Conservation (phyloP, 345 rosid genomes). For the Citrus hindsii region DNA sequence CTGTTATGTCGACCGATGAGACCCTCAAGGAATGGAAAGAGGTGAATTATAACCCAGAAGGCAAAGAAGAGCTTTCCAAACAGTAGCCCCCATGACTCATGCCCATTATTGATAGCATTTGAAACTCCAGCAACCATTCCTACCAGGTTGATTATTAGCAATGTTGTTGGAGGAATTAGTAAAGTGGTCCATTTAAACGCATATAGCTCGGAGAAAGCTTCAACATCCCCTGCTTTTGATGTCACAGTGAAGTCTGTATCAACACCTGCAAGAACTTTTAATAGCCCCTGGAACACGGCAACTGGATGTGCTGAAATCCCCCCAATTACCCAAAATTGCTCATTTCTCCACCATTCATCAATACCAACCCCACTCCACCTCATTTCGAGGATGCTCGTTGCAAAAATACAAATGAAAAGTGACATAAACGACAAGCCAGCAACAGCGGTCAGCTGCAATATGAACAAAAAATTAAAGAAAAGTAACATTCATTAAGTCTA, state of each 20-base stretch:
- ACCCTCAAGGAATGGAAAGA: conserved; percentile 70
- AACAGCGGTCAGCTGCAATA: conserved; percentile 50
- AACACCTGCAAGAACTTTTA: conserved; percentile 59
- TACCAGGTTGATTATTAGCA: conserved; percentile 51
- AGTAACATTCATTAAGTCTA: neutral
- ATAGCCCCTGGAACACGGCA: conserved; percentile 63
- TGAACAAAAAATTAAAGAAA: neutral
- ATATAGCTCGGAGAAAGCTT: conserved; percentile 48
- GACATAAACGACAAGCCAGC: conserved; percentile 63
- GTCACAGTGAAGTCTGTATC: conserved; percentile 64
- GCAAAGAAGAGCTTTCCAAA: conserved; percentile 70
- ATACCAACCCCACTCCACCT: conserved; percentile 69
- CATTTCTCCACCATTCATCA: conserved; percentile 80
- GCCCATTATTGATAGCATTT: conserved; percentile 58
- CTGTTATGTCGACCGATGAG: conserved; percentile 51
- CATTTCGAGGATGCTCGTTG: conserved; percentile 64
- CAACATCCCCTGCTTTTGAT: conserved; percentile 56
- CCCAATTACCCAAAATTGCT: conserved; percentile 74
- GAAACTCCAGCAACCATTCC: conserved; percentile 61
- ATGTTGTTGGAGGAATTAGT: conserved; percentile 61
- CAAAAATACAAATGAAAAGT: conserved; percentile 57
- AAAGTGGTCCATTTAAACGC: conserved; percentile 63
- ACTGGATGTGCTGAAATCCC: conserved; percentile 66
- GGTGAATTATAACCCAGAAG: conserved; percentile 65
- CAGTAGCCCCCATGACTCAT: conserved; percentile 69